These are phyloP conservation scores for Phycomyces blakesleeanus DNA, from an alignment of 192 early-diverging fungal genomes.

Conservation along the genomic window DNA sequence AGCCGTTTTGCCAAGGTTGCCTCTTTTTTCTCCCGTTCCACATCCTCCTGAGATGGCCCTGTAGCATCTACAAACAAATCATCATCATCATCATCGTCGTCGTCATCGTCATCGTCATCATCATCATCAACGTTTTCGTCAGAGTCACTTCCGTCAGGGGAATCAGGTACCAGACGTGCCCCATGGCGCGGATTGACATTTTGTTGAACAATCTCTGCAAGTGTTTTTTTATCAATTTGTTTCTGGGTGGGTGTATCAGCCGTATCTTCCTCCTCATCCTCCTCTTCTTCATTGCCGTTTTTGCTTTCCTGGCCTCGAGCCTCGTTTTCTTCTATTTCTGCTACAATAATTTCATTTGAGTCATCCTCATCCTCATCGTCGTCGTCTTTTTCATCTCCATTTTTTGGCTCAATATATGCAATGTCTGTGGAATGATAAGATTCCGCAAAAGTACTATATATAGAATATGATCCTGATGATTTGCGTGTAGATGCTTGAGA, in stretches of 20 bases:
- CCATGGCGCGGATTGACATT: too few relatives aligned
- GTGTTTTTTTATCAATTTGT: too few relatives aligned
- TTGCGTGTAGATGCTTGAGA: constrained; percentile 20
- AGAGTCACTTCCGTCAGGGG: neutral
- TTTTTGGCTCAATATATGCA: neutral
- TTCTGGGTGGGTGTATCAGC: neutral
- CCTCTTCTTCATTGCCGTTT: neutral
- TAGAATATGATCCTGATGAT: constrained; percentile 24
- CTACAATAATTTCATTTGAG: too few relatives aligned
- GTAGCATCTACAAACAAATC: constrained; percentile 37
- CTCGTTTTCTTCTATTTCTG: too few relatives aligned
- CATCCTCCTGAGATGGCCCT: constrained; percentile 24
- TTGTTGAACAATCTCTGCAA: too few relatives aligned
- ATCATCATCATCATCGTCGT: constrained; percentile 1
- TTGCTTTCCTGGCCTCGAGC: too few relatives aligned
- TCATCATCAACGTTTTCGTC: neutral
- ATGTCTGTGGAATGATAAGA: constrained; percentile 1
- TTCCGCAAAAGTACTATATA: constrained; percentile 26
- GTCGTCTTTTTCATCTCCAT: neutral
- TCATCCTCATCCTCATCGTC: neutral
- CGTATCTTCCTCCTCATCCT: neutral
- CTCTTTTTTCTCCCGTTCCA: constrained; percentile 24
- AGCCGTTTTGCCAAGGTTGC: constrained; percentile 32
- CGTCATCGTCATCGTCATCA: neutral
- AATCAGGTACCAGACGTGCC: constrained; percentile 6